Base-by-base conservation (phyloP, 495 filamentous ascomycete species). In the Daldinia bambusicola region DNA sequence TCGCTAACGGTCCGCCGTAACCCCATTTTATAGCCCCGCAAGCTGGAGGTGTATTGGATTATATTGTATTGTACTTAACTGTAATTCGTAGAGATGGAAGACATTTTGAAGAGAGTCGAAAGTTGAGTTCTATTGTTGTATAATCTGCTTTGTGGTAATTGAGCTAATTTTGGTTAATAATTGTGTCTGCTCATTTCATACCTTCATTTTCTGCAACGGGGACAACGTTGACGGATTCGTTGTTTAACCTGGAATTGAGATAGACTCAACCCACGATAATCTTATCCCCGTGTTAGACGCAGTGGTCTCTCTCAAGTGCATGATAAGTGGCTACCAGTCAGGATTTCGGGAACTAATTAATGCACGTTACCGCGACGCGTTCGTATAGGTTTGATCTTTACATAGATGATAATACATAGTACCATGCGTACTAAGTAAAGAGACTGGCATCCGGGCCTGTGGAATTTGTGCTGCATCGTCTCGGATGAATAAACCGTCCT, bases 381-480 rank as follows among this genome's bases (percentile, higher is more conserved):
- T 67, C 59, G 69, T 66, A 55, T 34, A 58, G 45, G 22, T 34
- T 58, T 22, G 41, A 55, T 61, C 60, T 68, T 3, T 26, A 26
- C 26, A 26, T 26, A 26, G 26, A 26, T 26, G 26, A 8, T 55
- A 37, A n/a, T n/a, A n/a, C n/a, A n/a, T n/a, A n/a, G n/a, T n/a
- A n/a, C n/a, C n/a, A n/a, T n/a, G n/a, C n/a, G n/a, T n/a, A n/a
- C n/a, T n/a, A n/a, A n/a, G n/a, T n/a, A n/a, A n/a, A n/a, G 37
- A 60, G 57, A 43, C 41, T 43, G 51, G 53, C 61, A 65, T 57
- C 70, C 65, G 41, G 36, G 53, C 18, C 40, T 57, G 13, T 68
- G 70, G 70, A 55, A 65, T 68, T 69, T 51, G 61, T 52, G 60
- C 45, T 72, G 65, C 65, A 66, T 57, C 56, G 45, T 37, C n/a